Percentiles rank a stretch among this genome's conserved stretches.
Evolutionary conservation across 345 rosid species (phyloP).

Genomic region (Melaleuca quinquenervia): DNA sequence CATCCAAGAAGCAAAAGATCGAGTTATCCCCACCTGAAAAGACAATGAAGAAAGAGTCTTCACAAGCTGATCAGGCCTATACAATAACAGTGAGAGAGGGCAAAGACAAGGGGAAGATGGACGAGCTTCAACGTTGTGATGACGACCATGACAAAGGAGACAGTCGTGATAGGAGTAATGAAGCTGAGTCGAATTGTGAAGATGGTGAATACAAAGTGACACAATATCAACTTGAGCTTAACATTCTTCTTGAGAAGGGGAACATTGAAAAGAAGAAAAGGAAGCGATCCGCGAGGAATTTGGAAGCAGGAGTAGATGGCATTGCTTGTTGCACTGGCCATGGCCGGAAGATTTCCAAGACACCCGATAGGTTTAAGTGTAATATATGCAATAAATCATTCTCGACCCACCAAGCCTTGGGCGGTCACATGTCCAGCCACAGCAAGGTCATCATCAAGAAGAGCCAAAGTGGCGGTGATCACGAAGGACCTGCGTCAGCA

Average conservation of each 20-base stretch:
- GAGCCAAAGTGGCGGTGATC: background rate
- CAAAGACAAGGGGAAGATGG: background rate
- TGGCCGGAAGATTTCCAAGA: background rate
- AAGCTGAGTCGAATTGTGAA: background rate
- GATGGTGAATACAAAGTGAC: background rate
- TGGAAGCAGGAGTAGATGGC: background rate
- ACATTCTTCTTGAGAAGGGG: background rate
- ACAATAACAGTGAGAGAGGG: background rate
- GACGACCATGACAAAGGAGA: background rate
- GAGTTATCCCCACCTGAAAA: background rate
- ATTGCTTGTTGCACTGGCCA: background rate
- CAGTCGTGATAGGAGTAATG: background rate
- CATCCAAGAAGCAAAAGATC: background rate
- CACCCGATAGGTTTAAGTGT: background rate
- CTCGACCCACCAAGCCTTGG: slow-evolving; percentile 35
- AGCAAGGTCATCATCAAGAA: slow-evolving; percentile 17
- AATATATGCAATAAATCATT: slow-evolving; percentile 24
- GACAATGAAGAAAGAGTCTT: background rate
- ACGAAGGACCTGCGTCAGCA: background rate
- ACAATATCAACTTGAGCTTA: background rate
- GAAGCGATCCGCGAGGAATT: background rate
- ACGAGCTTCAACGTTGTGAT: background rate
- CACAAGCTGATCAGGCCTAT: background rate
- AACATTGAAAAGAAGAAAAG: background rate
- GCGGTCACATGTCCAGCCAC: slow-evolving; percentile 49